These are phyloP conservation scores for Hymenotorrendiella dingleyae DNA, from an alignment of 2,329 filamentous ascomycete genomes.

Conservation along the genomic window DNA sequence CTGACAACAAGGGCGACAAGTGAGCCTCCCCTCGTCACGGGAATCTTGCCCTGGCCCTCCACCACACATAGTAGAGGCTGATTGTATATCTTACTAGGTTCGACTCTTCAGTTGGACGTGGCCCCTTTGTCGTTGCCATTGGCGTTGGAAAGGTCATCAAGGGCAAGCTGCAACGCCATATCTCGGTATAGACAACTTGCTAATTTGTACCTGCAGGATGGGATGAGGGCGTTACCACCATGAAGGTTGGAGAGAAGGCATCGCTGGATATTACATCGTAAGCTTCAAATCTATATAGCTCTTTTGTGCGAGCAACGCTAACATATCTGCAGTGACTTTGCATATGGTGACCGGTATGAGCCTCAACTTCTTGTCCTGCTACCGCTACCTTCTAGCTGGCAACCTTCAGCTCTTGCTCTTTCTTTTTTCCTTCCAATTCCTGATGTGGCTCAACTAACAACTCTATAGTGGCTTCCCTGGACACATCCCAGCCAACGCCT, in stretches of 20 bases:
- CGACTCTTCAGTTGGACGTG: slow-evolving; percentile 75
- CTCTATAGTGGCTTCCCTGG: slow-evolving; percentile 65
- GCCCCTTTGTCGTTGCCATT: slow-evolving; percentile 71
- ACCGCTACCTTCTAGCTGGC: background rate
- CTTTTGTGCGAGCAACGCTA: slow-evolving; percentile 10
- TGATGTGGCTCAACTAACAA: slow-evolving; percentile 3
- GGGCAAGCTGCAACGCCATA: slow-evolving; percentile 47
- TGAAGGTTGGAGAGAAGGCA: slow-evolving; percentile 89
- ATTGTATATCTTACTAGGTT: slow-evolving; percentile 53
- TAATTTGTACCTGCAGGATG: slow-evolving; percentile 48
- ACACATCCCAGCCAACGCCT: slow-evolving; percentile 68
- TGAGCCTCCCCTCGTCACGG: too few species aligned
- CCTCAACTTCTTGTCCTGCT: background rate
- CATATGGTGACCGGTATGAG: slow-evolving; percentile 56
- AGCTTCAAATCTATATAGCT: slow-evolving; percentile 22
- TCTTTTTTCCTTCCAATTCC: background rate
- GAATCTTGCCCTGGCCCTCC: background rate
- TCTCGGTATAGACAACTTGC: slow-evolving; percentile 4
- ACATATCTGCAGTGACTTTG: slow-evolving; percentile 50
- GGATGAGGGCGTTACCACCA: slow-evolving; percentile 79
- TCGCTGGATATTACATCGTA: slow-evolving; percentile 76
- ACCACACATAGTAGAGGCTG: background rate
- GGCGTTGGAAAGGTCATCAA: slow-evolving; percentile 80
- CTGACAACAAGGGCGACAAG: slow-evolving; percentile 64
- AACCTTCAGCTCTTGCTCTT: background rate